Evolutionary conservation across 2,329 filamentous ascomycete species (phyloP).

Genomic region (Neocatenulostroma microsporum): DNA sequence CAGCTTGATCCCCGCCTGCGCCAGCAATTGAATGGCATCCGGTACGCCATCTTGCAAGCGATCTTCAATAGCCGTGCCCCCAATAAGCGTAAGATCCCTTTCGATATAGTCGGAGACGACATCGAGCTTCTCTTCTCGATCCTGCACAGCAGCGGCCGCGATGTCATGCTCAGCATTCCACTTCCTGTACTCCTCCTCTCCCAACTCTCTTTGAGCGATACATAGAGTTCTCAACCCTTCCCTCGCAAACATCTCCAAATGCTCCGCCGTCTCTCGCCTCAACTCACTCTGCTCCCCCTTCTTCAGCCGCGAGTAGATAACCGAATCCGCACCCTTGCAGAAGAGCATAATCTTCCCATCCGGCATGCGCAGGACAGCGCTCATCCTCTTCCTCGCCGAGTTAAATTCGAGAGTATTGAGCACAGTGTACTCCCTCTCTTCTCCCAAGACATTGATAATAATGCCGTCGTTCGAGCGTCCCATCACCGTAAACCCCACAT

Average conservation of each 20-base stretch:
- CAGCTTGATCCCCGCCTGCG: constrained; percentile 90
- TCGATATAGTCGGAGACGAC: constrained; percentile 84
- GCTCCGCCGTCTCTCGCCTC: constrained; percentile 75
- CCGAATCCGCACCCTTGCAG: constrained; percentile 95
- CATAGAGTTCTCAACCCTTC: constrained; percentile 93
- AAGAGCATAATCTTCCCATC: constrained; percentile 82
- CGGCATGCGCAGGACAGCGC: constrained; percentile 90
- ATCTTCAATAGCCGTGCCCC: constrained; percentile 96
- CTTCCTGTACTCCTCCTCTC: constrained; percentile 70
- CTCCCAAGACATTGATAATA: constrained; percentile 75
- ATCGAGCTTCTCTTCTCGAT: constrained; percentile 90
- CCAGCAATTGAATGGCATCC: constrained; percentile 86
- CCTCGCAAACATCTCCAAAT: constrained; percentile 92
- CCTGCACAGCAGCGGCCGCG: constrained; percentile 72
- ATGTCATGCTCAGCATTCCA: constrained; percentile 86
- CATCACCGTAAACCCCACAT: constrained; percentile 90
- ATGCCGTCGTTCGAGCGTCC: constrained; percentile 73
- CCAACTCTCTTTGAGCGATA: constrained; percentile 74
- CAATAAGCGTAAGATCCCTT: constrained; percentile 76
- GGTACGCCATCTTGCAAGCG: constrained; percentile 93
- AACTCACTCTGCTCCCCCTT: constrained; percentile 79
- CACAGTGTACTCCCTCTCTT: constrained; percentile 76
- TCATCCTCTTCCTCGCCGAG: constrained; percentile 94
- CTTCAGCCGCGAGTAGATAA: constrained; percentile 88
- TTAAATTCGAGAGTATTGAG: constrained; percentile 97